Percentiles rank a stretch among this genome's conserved stretches.
phyloP scores from a whole-genome alignment of 2,329 filamentous ascomycete species.

The Curvularia hawaiiensis region DNA sequence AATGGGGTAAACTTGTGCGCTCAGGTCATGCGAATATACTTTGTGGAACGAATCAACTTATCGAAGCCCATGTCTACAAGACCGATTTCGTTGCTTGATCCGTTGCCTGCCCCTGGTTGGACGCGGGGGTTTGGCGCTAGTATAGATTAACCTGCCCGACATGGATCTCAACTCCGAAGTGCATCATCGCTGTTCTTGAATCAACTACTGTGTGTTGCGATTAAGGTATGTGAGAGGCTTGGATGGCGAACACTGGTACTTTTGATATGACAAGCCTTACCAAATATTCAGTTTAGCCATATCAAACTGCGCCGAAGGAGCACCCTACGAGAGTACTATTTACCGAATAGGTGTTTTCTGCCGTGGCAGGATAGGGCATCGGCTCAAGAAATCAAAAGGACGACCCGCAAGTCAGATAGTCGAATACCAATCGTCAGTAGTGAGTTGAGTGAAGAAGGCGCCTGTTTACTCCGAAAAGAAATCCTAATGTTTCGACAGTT shows the following conservation, averaged over 20 bases:
- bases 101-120: slow-evolving; percentile 7
- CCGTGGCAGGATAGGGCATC: too few species aligned
- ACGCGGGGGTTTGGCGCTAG: slow-evolving; percentile 6
- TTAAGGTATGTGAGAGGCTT: background rate
- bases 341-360: too few species aligned
- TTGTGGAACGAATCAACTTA: slow-evolving; percentile 7
- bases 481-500: too few species aligned
- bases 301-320: background rate
- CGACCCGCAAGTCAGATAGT: too few species aligned
- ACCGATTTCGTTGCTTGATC: slow-evolving; percentile 3
- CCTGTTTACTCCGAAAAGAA: too few species aligned
- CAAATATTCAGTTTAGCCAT: background rate
- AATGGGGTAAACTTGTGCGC: background rate
- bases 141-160: background rate
- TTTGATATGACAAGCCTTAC: background rate
- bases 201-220: background rate
- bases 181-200: background rate
- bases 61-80: background rate
- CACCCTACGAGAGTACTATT: too few species aligned
- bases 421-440: too few species aligned
- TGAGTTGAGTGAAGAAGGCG: too few species aligned
- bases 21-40: background rate
- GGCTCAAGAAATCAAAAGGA: too few species aligned
- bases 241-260: background rate
- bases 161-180: background rate